Percentiles rank a stretch among this genome's conserved stretches.
These are phyloP conservation scores for Colletotrichum phormii DNA, from an alignment of 2,329 filamentous ascomycete species.

Conservation along the genomic window DNA sequence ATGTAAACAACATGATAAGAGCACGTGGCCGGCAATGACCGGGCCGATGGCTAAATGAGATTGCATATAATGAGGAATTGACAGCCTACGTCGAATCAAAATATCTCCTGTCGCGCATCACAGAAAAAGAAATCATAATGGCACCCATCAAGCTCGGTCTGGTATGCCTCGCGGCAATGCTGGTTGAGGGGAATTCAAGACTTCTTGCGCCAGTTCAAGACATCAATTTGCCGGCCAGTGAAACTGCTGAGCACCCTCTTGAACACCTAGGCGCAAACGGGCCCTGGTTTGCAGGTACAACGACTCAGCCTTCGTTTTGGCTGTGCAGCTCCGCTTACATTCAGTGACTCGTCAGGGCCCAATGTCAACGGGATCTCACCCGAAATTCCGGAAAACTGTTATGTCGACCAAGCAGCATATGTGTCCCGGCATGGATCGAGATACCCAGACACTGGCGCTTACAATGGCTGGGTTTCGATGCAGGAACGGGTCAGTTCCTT, in stretches of 20 bases:
- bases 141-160: constrained; percentile 17
- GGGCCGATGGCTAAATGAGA: not conserved
- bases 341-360: constrained; percentile 52
- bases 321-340: not conserved
- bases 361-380: constrained; percentile 67
- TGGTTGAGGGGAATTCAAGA: constrained; percentile 7
- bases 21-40: constrained; percentile 22
- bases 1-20: constrained; percentile 1
- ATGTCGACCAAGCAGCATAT: constrained; percentile 70
- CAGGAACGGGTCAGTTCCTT: constrained; percentile 50
- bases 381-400: constrained; percentile 66
- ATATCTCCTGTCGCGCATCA: not conserved
- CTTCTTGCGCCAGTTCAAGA: constrained; percentile 42
- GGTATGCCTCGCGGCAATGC: constrained; percentile 7
- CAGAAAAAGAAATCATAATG: not conserved
- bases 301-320: not conserved
- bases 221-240: constrained; percentile 42
- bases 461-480: constrained; percentile 66
- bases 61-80: not conserved
- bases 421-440: constrained; percentile 71
- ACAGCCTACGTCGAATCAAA: too few species aligned
- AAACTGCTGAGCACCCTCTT: constrained; percentile 53
- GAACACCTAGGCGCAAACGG: constrained; percentile 64
- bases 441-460: constrained; percentile 71
- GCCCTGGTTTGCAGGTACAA: constrained; percentile 62